Percentiles rank a stretch among this genome's conserved stretches.
These are phyloP conservation scores for Talaromyces proteolyticus DNA, from an alignment of 495 filamentous ascomycete species.

Conservation along the genomic window DNA sequence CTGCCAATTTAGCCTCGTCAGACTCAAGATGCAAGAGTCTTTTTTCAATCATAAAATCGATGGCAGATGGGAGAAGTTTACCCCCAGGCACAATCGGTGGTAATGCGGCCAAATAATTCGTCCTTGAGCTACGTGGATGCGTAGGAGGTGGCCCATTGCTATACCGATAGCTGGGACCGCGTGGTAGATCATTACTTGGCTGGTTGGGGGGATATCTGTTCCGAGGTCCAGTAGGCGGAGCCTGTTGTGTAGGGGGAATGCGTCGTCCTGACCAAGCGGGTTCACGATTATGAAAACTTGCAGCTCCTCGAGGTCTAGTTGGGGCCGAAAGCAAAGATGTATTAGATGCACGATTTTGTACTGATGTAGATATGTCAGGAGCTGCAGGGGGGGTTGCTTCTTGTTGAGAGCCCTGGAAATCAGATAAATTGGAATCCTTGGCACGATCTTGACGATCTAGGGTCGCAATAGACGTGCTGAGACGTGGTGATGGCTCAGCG, in stretches of 20 bases:
- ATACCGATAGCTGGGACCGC: slow-evolving; percentile 37
- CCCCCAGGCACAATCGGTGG: slow-evolving; percentile 48
- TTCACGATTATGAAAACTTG: slow-evolving; percentile 21
- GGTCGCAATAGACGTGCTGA: too few relatives aligned
- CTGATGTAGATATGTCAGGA: slow-evolving; percentile 33
- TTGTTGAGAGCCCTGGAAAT: slow-evolving; percentile 12
- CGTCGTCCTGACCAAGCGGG: slow-evolving; percentile 34
- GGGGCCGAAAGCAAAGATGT: slow-evolving; percentile 51
- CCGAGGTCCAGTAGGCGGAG: slow-evolving; percentile 38
- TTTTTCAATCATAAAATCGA: slow-evolving; percentile 38
- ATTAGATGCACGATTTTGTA: slow-evolving; percentile 42
- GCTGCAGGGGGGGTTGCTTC: slow-evolving; percentile 24
- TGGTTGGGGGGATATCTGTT: slow-evolving; percentile 23
- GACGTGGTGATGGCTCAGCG: background rate
- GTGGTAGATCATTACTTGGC: slow-evolving; percentile 24
- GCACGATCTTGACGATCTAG: too few relatives aligned
- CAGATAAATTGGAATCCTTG: background rate
- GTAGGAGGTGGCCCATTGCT: slow-evolving; percentile 40
- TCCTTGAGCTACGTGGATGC: slow-evolving; percentile 44
- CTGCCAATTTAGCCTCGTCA: slow-evolving; percentile 48
- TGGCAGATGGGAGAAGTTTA: slow-evolving; percentile 23
- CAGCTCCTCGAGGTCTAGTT: slow-evolving; percentile 51
- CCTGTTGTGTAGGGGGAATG: slow-evolving; percentile 25
- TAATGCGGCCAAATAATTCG: slow-evolving; percentile 45
- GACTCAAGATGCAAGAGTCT: slow-evolving; percentile 45